Base-by-base conservation (phyloP, 805 yeast genomes). In the Metschnikowia santaceciliae region DNA sequence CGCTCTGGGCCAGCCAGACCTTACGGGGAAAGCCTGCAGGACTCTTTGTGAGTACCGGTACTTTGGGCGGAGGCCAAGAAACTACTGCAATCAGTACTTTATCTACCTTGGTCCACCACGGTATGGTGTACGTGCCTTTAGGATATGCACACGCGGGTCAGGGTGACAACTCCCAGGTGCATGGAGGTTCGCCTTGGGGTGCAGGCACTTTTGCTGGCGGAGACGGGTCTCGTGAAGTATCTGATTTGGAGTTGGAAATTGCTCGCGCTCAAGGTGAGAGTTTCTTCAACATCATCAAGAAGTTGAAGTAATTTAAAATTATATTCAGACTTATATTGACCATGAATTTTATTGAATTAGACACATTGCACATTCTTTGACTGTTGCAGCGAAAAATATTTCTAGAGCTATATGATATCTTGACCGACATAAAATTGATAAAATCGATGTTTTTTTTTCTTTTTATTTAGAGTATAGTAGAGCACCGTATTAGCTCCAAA, bases 141-240 rank as follows among this genome's bases (percentile, higher is more conserved):
- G 96, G 96, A 54, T 88, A 83, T 72, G 72, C 78, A 4, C 84
- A 83, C 68, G 76, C 78, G 10, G 76, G 77, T 58, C 61, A 84
- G 56, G 69, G 86, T 40, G 76, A 75, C 68, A 61, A 84, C 41
- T 79, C 76, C 3, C 90, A 86, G 71, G 76, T 81, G 46, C 95
- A 86, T 65, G 96, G 96, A 57, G 88, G 87, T 50, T 80, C 90
- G 20, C 81, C 96, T 42, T 89, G 90, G 90, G 96, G 96, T 66
- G 86, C 96, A 33, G 96, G 96, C 59, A 72, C 88, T 36, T 74
- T 78, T 61, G 90, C 96, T 32, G 88, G 82, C 46, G 74, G 78
- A 47, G 92, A 86, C 63, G 96, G 95, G 46, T 79, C 87, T 6
- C 82, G 95, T 74, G 72, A 74, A 60, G 86, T 90, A 33, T 60